Conservation (phyloP, 2,329 filamentous ascomycete genomes). For the Fusarium succisae region DNA sequence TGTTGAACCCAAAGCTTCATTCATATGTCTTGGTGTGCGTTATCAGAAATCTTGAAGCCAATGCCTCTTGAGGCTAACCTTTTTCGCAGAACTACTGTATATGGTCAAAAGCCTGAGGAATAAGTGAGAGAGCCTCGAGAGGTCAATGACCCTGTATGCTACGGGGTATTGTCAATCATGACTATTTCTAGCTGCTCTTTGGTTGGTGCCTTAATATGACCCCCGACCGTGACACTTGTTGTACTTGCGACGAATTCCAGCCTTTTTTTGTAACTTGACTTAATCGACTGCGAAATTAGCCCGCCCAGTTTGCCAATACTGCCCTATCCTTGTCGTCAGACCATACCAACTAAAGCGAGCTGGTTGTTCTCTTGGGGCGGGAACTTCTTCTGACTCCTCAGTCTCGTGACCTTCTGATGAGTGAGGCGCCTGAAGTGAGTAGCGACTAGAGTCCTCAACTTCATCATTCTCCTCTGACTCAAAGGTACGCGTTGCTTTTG, state of each 20-base stretch:
- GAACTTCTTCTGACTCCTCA: not conserved
- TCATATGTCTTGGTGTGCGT: conserved; percentile 8
- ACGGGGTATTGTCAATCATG: fast-evolving
- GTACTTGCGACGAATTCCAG: not conserved
- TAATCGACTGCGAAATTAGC: fast-evolving
- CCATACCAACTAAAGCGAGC: not conserved
- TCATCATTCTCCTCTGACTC: too few relatives aligned
- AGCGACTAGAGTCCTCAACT: too few relatives aligned
- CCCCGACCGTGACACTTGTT: fast-evolving
- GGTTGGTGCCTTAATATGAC: not conserved
- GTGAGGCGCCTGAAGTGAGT: too few relatives aligned
- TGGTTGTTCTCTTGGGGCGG: not conserved
- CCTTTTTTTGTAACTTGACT: fast-evolving
- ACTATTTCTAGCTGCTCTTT: not conserved
- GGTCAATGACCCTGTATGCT: too few relatives aligned
- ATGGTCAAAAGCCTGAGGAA: conserved; percentile 3
- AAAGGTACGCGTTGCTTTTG: too few relatives aligned
- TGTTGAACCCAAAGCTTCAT: conserved; percentile 6
- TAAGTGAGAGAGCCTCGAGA: not conserved
- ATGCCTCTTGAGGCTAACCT: not conserved
- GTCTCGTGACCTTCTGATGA: too few relatives aligned
- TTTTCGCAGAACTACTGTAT: not conserved
- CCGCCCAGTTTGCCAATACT: not conserved
- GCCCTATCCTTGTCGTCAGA: too few relatives aligned
- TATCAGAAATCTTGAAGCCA: fast-evolving